Evolutionary conservation across 331 rosid genomes (phyloP).

Genomic region (Ulmus americana): DNA sequence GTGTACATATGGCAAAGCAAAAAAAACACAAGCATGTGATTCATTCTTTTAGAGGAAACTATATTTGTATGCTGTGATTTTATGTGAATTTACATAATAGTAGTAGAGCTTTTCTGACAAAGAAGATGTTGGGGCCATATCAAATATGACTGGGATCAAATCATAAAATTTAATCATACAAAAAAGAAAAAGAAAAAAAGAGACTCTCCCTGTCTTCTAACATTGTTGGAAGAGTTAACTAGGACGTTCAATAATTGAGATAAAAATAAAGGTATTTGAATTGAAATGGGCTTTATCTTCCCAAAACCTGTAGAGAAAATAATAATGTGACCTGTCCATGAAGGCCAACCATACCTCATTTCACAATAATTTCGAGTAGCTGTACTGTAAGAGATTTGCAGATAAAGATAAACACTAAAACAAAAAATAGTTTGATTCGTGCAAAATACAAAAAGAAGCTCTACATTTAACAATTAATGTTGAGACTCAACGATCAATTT

Average conservation of each 20-base stretch:
- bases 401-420: not conserved
- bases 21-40: no score
- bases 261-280: not conserved
- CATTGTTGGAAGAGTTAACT: not conserved
- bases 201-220: no score
- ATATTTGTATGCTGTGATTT: no score
- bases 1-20: no score
- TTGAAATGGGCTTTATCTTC: not conserved
- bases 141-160: no score
- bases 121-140: no score
- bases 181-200: no score
- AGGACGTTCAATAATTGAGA: slow-evolving; percentile 5
- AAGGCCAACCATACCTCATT: slow-evolving; percentile 16
- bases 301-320: not conserved
- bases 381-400: not conserved
- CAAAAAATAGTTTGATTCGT: not conserved
- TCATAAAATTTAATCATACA: no score
- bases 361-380: not conserved
- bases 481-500: slow-evolving; percentile 9
- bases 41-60: no score
- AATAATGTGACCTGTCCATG: slow-evolving; percentile 9
- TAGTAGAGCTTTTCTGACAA: no score
- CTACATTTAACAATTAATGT: not conserved
- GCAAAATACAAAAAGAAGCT: not conserved
- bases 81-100: no score